Conservation (phyloP, 2,329 filamentous ascomycete species). For the Trichoderma cornu-damae region DNA sequence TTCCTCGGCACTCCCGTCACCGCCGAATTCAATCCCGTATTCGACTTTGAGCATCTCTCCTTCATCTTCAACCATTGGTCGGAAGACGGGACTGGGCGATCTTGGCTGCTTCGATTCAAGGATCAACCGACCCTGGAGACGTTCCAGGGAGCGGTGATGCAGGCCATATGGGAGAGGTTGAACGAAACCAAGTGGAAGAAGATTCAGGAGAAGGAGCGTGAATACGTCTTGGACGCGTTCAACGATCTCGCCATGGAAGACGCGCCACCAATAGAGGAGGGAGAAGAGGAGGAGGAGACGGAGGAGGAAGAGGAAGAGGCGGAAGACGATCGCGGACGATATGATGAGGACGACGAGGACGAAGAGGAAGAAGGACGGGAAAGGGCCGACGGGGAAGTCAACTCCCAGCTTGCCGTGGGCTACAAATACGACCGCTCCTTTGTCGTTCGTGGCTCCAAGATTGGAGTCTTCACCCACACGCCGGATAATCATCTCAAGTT, state of each 20-base stretch:
- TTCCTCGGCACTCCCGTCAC: slow-evolving; percentile 84
- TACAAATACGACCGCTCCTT: slow-evolving; percentile 97
- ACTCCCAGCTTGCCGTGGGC: slow-evolving; percentile 90
- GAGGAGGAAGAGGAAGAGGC: slow-evolving; percentile 52
- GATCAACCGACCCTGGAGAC: slow-evolving; percentile 73
- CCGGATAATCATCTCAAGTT: slow-evolving; percentile 90
- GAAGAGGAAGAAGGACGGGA: slow-evolving; percentile 75
- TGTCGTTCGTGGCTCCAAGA: slow-evolving; percentile 94
- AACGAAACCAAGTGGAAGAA: slow-evolving; percentile 94
- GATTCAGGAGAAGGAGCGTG: slow-evolving; percentile 83
- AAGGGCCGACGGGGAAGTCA: slow-evolving; percentile 69
- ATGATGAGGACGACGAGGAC: slow-evolving; percentile 64
- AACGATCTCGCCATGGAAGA: slow-evolving; percentile 93
- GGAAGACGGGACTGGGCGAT: slow-evolving; percentile 82
- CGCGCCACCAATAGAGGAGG: slow-evolving; percentile 41
- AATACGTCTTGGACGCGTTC: slow-evolving; percentile 94
- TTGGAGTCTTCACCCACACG: slow-evolving; percentile 97
- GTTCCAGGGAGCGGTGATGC: slow-evolving; percentile 92
- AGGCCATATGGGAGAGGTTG: slow-evolving; percentile 91
- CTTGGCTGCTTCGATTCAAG: slow-evolving; percentile 90
- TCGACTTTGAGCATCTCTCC: slow-evolving; percentile 98
- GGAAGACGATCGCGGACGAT: slow-evolving; percentile 60
- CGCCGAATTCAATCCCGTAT: slow-evolving; percentile 93
- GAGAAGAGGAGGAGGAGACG: slow-evolving; percentile 38
- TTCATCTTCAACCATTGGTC: slow-evolving; percentile 99